Evolutionary conservation across 2,329 filamentous ascomycete genomes (phyloP).

Genomic region (Trichoderma guizhouense): DNA sequence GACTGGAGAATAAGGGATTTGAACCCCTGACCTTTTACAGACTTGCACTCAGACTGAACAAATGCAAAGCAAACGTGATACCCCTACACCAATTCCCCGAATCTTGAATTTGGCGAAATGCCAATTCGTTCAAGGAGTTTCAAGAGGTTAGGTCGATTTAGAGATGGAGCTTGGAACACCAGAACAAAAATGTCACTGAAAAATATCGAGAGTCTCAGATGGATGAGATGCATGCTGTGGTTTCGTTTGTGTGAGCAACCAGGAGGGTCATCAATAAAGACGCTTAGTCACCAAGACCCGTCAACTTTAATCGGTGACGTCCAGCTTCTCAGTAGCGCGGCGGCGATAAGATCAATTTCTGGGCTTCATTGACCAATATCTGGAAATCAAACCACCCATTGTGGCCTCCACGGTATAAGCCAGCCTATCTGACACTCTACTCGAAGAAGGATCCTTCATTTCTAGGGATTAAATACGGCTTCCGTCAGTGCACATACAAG

Average conservation of each 20-base stretch:
- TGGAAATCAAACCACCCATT: too few relatives aligned
- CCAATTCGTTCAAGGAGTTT: not conserved
- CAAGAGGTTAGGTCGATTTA: too few relatives aligned
- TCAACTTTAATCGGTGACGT: not conserved
- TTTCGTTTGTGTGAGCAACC: not conserved
- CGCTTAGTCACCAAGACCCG: not conserved
- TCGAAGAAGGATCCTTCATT: not conserved
- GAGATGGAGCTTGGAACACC: not conserved
- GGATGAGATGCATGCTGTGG: not conserved
- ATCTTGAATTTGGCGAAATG: not conserved
- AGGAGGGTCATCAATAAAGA: not conserved
- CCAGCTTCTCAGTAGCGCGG: not conserved
- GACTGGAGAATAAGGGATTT: constrained; percentile 18
- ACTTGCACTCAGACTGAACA: constrained; percentile 13
- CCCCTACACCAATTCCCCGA: constrained; percentile 18
- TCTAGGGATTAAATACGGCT: not conserved
- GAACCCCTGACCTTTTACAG: constrained; percentile 19
- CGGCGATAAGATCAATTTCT: not conserved
- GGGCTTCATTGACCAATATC: not conserved
- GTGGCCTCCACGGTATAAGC: too few relatives aligned
- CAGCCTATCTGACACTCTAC: not conserved
- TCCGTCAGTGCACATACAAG: not conserved
- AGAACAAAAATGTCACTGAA: not conserved
- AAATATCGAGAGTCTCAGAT: not conserved
- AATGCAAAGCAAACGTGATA: constrained; percentile 18